These are phyloP conservation scores for Albophoma yamanashiensis DNA, from an alignment of 2,329 filamentous ascomycete genomes.

Conservation along the genomic window DNA sequence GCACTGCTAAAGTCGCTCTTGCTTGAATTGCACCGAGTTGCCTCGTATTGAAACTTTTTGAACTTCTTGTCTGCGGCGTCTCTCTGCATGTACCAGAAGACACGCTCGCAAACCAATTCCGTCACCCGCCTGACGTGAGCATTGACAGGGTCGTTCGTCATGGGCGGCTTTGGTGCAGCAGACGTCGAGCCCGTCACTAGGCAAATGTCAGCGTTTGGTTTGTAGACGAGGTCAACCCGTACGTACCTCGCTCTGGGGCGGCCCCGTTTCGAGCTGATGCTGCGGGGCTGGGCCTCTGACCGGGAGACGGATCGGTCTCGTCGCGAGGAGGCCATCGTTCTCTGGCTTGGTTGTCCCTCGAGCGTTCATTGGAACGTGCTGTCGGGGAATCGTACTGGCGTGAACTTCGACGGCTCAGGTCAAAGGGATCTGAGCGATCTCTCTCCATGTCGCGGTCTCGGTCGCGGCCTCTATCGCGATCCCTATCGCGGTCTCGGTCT, in stretches of 20 bases:
- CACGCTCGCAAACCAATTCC: slow-evolving; percentile 12
- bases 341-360: not conserved
- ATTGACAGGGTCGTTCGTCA: not conserved
- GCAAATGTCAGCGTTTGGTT: not conserved
- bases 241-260: not conserved
- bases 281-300: not conserved
- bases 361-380: not conserved
- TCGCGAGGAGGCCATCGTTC: not conserved
- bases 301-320: not conserved
- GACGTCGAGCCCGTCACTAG: not conserved
- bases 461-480: not conserved
- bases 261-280: not conserved
- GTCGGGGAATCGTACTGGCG: not conserved
- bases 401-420: not conserved
- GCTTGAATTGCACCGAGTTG: slow-evolving; percentile 6
- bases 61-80: slow-evolving; percentile 8
- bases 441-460: not conserved
- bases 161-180: slow-evolving; percentile 1
- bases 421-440: not conserved
- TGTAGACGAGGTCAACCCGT: not conserved
- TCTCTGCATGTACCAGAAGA: slow-evolving; percentile 8
- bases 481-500: not conserved
- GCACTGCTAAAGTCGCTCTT: slow-evolving; percentile 12
- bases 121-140: slow-evolving; percentile 6
- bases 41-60: slow-evolving; percentile 7